Evolutionary conservation across 2,329 filamentous ascomycete species (phyloP).

Genomic region (Huntiella decipiens): DNA sequence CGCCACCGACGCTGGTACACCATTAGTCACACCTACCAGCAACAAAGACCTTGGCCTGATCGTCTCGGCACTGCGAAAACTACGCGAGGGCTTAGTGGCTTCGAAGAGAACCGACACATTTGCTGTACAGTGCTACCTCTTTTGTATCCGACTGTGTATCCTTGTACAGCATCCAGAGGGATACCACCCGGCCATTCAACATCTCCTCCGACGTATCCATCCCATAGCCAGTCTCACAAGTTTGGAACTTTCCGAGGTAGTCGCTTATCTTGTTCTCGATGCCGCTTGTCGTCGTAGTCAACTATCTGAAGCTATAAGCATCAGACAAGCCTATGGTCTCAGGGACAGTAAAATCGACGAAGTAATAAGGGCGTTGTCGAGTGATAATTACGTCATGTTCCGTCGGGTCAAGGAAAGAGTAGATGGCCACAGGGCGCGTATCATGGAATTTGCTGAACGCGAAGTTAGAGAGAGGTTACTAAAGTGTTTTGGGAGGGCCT

Average conservation of each 20-base stretch:
- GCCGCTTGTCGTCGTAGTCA: constrained; percentile 68
- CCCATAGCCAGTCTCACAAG: constrained; percentile 45
- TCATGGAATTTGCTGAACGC: constrained; percentile 68
- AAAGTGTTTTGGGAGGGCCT: constrained; percentile 71
- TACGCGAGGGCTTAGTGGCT: constrained; percentile 76
- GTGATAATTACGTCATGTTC: constrained; percentile 70
- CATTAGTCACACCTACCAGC: constrained; percentile 14
- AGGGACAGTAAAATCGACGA: constrained; percentile 49
- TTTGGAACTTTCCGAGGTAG: constrained; percentile 60
- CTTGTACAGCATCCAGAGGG: constrained; percentile 68
- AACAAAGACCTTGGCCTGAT: constrained; percentile 50
- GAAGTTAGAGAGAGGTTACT: constrained; percentile 57
- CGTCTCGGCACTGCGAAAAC: constrained; percentile 70
- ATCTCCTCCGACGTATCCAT: constrained; percentile 58
- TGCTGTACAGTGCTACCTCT: constrained; percentile 75
- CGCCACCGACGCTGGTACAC: neutral
- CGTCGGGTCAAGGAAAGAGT: constrained; percentile 51
- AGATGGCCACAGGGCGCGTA: constrained; percentile 58
- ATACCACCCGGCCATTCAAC: constrained; percentile 71
- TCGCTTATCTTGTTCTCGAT: constrained; percentile 68
- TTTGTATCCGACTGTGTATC: constrained; percentile 71
- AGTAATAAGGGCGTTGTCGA: constrained; percentile 50
- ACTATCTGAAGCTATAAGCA: constrained; percentile 50
- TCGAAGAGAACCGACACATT: constrained; percentile 61
- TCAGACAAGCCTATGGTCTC: constrained; percentile 42